Conservation (phyloP, 2,329 filamentous ascomycete species). For the Pyrenochaeta sp. region DNA sequence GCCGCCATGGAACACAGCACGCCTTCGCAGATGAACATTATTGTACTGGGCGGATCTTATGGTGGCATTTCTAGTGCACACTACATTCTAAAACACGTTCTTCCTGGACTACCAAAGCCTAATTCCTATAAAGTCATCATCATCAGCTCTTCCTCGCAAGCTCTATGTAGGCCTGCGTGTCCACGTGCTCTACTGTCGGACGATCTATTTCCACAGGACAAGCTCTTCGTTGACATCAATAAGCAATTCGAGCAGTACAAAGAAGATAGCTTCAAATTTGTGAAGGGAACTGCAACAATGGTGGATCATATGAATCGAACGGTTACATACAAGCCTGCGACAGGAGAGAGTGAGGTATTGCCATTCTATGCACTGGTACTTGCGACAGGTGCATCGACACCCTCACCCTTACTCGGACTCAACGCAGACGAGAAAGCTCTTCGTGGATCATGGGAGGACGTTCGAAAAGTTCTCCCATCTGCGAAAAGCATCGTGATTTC, state of each 20-base stretch:
- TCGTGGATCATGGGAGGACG: conserved; percentile 34
- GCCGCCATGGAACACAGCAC: too few relatives aligned
- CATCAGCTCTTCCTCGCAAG: conserved; percentile 40
- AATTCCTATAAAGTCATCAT: conserved; percentile 45
- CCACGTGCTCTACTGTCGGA: conserved; percentile 47
- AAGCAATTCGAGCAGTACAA: conserved; percentile 44
- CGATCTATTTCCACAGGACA: conserved; percentile 40
- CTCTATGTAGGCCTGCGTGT: conserved; percentile 42
- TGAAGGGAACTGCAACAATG: conserved; percentile 42
- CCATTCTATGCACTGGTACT: conserved; percentile 47
- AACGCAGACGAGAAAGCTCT: conserved; percentile 44
- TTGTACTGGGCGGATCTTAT: conserved; percentile 51
- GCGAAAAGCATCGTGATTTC: conserved; percentile 46
- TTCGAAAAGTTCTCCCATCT: conserved; percentile 47
- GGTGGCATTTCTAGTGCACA: conserved; percentile 48
- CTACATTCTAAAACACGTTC: conserved; percentile 42
- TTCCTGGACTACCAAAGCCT: conserved; percentile 31
- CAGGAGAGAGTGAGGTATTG: conserved; percentile 33
- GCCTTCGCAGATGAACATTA: conserved; percentile 41
- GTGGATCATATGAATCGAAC: conserved; percentile 42
- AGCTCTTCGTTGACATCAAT: conserved; percentile 46
- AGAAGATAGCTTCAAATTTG: conserved; percentile 42
- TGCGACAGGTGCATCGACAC: conserved; percentile 46
- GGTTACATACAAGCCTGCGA: conserved; percentile 37
- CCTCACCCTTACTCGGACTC: conserved; percentile 45